These are phyloP conservation scores for Glebionis coronaria DNA, from an alignment of 129 eudicot genomes.

Conservation along the genomic window DNA sequence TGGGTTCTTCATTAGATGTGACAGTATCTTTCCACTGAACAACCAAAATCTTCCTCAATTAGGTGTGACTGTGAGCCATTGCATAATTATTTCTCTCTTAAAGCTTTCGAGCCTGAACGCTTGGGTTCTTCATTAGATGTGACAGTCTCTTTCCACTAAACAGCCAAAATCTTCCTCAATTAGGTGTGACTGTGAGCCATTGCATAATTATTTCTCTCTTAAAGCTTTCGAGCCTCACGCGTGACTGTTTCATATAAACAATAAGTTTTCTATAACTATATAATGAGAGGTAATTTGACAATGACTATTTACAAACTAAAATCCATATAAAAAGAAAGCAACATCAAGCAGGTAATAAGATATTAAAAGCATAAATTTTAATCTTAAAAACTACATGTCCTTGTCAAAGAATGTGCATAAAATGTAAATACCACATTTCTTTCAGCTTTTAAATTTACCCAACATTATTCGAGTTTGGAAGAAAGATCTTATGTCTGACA, in stretches of 20 bases:
- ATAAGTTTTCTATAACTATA: neutral
- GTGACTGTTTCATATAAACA: slow-evolving; percentile 33
- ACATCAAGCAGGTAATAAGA: no score
- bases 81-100: slow-evolving; percentile 55
- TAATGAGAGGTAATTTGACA: neutral
- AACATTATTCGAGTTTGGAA: no score
- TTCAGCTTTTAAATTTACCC: no score
- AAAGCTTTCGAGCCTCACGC: slow-evolving; percentile 36
- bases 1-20: no score
- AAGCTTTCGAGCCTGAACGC: slow-evolving; percentile 38
- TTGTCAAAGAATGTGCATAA: no score
- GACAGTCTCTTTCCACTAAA: slow-evolving; percentile 57
- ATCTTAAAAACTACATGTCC: no score
- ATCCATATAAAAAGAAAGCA: no score
- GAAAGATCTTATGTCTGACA: no score
- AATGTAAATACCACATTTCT: no score
- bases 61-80: slow-evolving; percentile 29
- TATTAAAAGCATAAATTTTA: no score
- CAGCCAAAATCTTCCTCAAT: slow-evolving; percentile 51
- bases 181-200: slow-evolving; percentile 28
- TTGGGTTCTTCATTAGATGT: no score
- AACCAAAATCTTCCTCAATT: slow-evolving; percentile 50
- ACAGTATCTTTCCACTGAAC: slow-evolving; percentile 55
- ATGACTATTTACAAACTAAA: no score
- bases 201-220: slow-evolving; percentile 56